A percentile compares a stretch with the other conserved stretches of the same genome.
These are phyloP conservation scores for Stevia rebaudiana DNA, from an alignment of 140 eudicot species.

Conservation along the genomic window DNA sequence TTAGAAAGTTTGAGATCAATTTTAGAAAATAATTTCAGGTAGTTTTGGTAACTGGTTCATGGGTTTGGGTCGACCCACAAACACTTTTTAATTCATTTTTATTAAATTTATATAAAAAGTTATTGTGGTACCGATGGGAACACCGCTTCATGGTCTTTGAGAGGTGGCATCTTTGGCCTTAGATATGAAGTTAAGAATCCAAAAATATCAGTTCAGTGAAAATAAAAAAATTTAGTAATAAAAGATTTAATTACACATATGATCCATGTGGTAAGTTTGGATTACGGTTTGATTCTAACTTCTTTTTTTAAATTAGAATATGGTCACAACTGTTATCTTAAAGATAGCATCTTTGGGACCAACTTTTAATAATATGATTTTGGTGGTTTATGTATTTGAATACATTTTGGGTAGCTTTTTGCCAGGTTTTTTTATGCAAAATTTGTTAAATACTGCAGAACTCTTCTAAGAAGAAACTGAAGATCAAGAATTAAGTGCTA, in stretches of 20 bases:
- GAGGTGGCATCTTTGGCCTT: too few relatives aligned
- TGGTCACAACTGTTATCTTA: neutral
- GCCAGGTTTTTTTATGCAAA: neutral
- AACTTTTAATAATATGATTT: neutral
- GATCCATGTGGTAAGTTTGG: neutral
- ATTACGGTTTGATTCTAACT: neutral
- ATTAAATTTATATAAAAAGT: neutral
- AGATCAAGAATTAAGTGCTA: too few relatives aligned
- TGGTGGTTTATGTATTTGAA: neutral
- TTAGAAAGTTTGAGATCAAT: conserved; percentile 13
- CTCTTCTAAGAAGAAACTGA: neutral
- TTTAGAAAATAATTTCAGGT: neutral
- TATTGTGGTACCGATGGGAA: too few relatives aligned
- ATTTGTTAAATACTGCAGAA: conserved; percentile 33
- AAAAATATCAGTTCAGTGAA: neutral
- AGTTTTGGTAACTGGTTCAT: neutral
- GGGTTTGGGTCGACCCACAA: neutral
- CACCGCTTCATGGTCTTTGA: too few relatives aligned
- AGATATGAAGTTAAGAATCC: too few relatives aligned
- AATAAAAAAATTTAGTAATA: neutral
- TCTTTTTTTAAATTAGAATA: neutral
- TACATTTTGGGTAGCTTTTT: neutral
- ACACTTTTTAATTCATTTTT: neutral
- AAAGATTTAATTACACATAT: neutral
- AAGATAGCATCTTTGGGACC: neutral